A percentile compares a stretch with the other conserved stretches of the same genome.
Evolutionary conservation across 2,329 filamentous ascomycete genomes (phyloP).

Genomic region (Colletotrichum trifolii): DNA sequence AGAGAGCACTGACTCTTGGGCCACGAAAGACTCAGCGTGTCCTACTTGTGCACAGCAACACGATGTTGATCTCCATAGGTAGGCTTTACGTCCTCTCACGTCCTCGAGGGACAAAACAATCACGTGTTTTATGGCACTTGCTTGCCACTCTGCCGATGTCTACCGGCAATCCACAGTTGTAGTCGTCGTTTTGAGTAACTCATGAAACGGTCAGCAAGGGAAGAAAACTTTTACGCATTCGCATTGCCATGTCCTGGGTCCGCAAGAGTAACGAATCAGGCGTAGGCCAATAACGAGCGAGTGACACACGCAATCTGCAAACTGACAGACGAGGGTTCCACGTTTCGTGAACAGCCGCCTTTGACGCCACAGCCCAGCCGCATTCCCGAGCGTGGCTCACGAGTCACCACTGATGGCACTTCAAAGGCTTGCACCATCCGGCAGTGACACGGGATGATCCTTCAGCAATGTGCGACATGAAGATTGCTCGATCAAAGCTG

Average conservation of each 20-base stretch:
- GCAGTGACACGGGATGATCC: background rate
- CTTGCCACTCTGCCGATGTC: slow-evolving; percentile 8
- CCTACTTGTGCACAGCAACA: background rate
- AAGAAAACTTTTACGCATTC: slow-evolving; percentile 23
- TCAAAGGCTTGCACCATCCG: too few relatives aligned
- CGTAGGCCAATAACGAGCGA: slow-evolving; percentile 23
- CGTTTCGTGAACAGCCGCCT: slow-evolving; percentile 9
- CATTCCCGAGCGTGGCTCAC: slow-evolving; percentile 7
- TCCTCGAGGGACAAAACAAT: slow-evolving; percentile 14
- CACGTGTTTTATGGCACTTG: background rate
- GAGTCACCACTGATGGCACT: background rate
- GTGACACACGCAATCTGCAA: slow-evolving; percentile 2
- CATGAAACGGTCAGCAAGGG: background rate
- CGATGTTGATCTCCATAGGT: background rate
- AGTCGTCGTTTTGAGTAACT: background rate
- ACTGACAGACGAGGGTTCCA: slow-evolving; percentile 20
- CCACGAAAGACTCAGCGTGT: slow-evolving; percentile 3
- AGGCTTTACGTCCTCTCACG: background rate
- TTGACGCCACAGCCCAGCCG: slow-evolving; percentile 8
- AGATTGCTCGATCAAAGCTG: slow-evolving; percentile 10
- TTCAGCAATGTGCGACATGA: too few relatives aligned
- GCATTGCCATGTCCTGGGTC: slow-evolving; percentile 18
- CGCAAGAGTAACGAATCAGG: slow-evolving; percentile 30
- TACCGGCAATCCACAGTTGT: slow-evolving; percentile 7
- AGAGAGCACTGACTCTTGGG: slow-evolving; percentile 9